These are phyloP conservation scores for Termitomyces sp. DNA, from an alignment of 768 basidiomycete species.

Conservation along the genomic window DNA sequence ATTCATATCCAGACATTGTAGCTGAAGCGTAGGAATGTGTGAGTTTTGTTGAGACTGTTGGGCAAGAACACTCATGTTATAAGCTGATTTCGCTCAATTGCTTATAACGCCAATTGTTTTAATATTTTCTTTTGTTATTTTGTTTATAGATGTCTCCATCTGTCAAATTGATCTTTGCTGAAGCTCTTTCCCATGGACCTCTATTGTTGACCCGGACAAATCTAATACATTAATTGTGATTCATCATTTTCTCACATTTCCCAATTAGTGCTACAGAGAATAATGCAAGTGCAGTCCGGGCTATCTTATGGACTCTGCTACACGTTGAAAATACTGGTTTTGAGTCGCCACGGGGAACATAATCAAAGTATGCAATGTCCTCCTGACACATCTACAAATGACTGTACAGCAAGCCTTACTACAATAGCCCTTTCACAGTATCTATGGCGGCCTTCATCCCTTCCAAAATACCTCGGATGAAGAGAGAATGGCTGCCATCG, in stretches of 20 bases:
- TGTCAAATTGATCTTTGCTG: too few species aligned
- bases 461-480: not conserved
- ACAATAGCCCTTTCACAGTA: not conserved
- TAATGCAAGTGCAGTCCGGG: too few species aligned
- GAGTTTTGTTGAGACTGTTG: not conserved
- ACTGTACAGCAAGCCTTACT: not conserved
- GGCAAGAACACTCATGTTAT: not conserved
- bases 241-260: too few species aligned
- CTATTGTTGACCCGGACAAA: too few species aligned
- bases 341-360: not conserved
- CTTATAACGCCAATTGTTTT: too few species aligned
- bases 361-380: not conserved
- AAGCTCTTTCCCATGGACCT: too few species aligned
- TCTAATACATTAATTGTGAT: too few species aligned
- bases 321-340: too few species aligned
- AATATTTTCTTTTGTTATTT: too few species aligned
- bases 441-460: not conserved
- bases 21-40: not conserved
- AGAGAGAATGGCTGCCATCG: not conserved
- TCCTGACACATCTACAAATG: not conserved
- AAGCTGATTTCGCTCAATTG: not conserved
- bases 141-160: too few species aligned
- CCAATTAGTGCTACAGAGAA: too few species aligned
- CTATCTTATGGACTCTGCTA: too few species aligned
- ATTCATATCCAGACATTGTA: not conserved